Base-by-base conservation (phyloP, 345 rosid genomes). In the Arabidopsis arenosa region DNA sequence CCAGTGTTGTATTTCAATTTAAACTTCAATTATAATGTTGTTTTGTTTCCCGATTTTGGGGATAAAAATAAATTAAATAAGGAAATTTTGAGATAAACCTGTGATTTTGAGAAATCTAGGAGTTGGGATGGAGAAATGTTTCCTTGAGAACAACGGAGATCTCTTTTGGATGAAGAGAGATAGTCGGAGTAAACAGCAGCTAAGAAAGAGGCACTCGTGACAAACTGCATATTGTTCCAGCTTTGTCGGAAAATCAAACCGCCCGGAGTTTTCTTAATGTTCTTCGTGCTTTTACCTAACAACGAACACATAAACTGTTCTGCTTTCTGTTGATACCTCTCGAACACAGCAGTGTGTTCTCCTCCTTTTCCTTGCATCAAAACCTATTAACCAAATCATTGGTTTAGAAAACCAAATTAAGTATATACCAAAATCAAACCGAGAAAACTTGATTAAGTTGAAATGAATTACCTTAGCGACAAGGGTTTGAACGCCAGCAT, bases 221-320 rank as follows among this genome's bases (percentile, higher is more conserved):
- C 97, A 3, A 90, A 94, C 80, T 94, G 97, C 97, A 94, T 78
- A 75, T 94, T 94, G 81, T 94, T 92, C 97, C 98, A 92, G 21
- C 87, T 84, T 80, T 90, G 98, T 7, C 89, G 86, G 91, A 87
- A 94, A 66, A 94, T 80, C 56, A 94, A 85, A 30, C 98, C 98
- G 3, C 95, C 98, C 0, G 97, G 96, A 68, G 95, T 86, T 79
- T 80, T 90, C 83, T 84, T 88, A 62, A 83, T 80, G 30, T 85
- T 92, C 55, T 76, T 73, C 35, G 74, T 83, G 30, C 88, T 87
- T 84, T 90, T 92, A 47, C 96, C 96, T 0, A 94, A 81, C 88
- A 88, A 80, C 0, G 95, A 84, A 68, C 98, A 94, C 92, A 94
- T 83, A 82, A 85, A 92, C 77, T 80, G 82, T 77, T 94, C 98